Conservation (phyloP, 352 stramenopile species). For the Globisporangium nunn region DNA sequence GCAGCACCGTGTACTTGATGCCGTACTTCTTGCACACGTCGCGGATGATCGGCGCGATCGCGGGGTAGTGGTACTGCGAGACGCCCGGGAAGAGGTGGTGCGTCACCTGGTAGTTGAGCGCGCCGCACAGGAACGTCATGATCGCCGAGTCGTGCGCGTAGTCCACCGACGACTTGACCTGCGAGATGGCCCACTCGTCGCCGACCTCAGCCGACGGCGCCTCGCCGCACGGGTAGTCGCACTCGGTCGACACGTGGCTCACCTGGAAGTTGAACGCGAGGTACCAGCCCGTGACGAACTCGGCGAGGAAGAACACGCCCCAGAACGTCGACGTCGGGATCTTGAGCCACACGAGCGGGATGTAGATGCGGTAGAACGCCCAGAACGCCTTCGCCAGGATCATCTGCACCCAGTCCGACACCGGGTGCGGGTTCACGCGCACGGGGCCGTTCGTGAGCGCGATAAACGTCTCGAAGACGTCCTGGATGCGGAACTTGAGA, state of each 20-base stretch:
- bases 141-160: constrained; percentile 81
- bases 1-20: constrained; percentile 88
- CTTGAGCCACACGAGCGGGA: constrained; percentile 78
- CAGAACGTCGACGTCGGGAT: constrained; percentile 53
- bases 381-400: constrained; percentile 87
- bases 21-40: constrained; percentile 92
- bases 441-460: constrained; percentile 85
- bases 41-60: constrained; percentile 90
- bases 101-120: constrained; percentile 96
- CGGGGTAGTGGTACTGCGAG: constrained; percentile 92
- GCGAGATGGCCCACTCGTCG: constrained; percentile 90
- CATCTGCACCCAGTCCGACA: constrained; percentile 74
- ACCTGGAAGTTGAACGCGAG: constrained; percentile 93
- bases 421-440: constrained; percentile 85
- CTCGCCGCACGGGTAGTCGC: constrained; percentile 79
- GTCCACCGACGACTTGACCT: constrained; percentile 94
- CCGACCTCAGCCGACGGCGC: constrained; percentile 52
- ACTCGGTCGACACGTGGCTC: constrained; percentile 86
- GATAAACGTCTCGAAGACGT: constrained; percentile 87
- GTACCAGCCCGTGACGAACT: constrained; percentile 90
- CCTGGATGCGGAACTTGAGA: constrained; percentile 91
- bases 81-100: constrained; percentile 89
- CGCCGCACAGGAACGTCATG: constrained; percentile 91
- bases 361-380: constrained; percentile 84
- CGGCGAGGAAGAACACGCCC: constrained; percentile 77